These are phyloP conservation scores for Teratosphaeria zuluensis DNA, from an alignment of 2,329 filamentous ascomycete species.

Conservation along the genomic window DNA sequence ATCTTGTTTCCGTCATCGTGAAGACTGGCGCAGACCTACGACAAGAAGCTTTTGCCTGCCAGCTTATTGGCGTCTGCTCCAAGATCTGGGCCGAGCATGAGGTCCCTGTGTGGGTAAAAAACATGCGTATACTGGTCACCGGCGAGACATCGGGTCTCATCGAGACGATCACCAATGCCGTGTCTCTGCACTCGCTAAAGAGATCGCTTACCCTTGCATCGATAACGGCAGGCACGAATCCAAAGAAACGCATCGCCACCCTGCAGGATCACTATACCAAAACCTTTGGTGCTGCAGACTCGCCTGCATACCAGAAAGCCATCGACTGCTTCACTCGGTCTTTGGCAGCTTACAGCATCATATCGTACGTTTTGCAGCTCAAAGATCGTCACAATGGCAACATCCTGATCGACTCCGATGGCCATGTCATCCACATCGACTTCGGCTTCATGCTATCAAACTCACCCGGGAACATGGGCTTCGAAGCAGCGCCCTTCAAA, in stretches of 20 bases:
- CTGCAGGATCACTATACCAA: conserved; percentile 75
- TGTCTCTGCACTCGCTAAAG: conserved; percentile 78
- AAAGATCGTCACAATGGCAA: conserved; percentile 85
- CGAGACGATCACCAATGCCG: conserved; percentile 80
- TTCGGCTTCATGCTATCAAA: conserved; percentile 88
- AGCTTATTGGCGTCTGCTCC: conserved; percentile 71
- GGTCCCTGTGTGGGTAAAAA: conserved; percentile 76
- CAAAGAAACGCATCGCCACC: conserved; percentile 67
- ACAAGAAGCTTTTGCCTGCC: conserved; percentile 79
- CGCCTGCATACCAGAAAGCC: conserved; percentile 59
- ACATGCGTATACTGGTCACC: conserved; percentile 78
- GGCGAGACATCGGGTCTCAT: conserved; percentile 77
- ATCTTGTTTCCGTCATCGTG: conserved; percentile 76
- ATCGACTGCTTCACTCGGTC: conserved; percentile 72
- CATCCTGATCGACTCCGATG: conserved; percentile 74
- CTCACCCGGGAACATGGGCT: conserved; percentile 72
- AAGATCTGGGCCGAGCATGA: conserved; percentile 70
- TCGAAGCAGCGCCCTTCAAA: conserved; percentile 81
- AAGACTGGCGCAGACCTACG: conserved; percentile 76
- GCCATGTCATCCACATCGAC: conserved; percentile 80
- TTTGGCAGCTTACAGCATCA: conserved; percentile 77
- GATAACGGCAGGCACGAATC: conserved; percentile 63
- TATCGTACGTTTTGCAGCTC: conserved; percentile 72
- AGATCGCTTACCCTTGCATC: conserved; percentile 68
- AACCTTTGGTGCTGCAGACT: conserved; percentile 61